Evolutionary conservation across 805 yeast species (phyloP), one percentile per base, ranked within the genome.

Genomic region (Candida cerambycidarum): DNA sequence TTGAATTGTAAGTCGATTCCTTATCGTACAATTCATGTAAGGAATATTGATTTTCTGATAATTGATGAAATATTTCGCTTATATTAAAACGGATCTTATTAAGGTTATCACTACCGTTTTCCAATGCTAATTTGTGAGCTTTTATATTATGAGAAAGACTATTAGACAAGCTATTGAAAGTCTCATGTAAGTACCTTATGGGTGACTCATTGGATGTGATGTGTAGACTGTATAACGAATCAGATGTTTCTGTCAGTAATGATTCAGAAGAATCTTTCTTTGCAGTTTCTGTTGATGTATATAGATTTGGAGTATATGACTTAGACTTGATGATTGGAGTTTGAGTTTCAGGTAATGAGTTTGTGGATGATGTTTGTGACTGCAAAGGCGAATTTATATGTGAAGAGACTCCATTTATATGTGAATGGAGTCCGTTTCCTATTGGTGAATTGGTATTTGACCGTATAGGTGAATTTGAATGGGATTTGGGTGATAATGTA

Each of bases 21-120:
- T 63, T 55, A 3, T 55, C 44, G 54, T 77, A 78, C 1, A 76
- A 56, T 52, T 78, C 82, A 41, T 62, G 60, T 51, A 76, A 63
- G 5, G 78, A 68, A 39, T 67, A 65, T 44, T 68, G 65, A 41
- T 62, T 63, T 39, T 73, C 74, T 6, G 71, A 63, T n/a, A 77
- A 47, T 43, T 69, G 70, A 36, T 57, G 61, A 40, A 70, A 58
- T 37, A 55, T 45, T 13, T 52, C 53, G 4, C 59, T 27, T 1
- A 75, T 56, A 45, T 50, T 48, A 4, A 38, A 44, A 44, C 79
- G 47, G 1, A 58, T 51, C 11, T 54, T 47, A 14, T 51, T 39
- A 16, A 75, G 55, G 34, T 59, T 56, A 13, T 52, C 57, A 47
- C 65, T 65, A 1, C 78, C 78, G 3, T 51, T 44, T 8, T 50